phyloP scores from a whole-genome alignment of 306 rosid species.

The Rosa rugosa region DNA sequence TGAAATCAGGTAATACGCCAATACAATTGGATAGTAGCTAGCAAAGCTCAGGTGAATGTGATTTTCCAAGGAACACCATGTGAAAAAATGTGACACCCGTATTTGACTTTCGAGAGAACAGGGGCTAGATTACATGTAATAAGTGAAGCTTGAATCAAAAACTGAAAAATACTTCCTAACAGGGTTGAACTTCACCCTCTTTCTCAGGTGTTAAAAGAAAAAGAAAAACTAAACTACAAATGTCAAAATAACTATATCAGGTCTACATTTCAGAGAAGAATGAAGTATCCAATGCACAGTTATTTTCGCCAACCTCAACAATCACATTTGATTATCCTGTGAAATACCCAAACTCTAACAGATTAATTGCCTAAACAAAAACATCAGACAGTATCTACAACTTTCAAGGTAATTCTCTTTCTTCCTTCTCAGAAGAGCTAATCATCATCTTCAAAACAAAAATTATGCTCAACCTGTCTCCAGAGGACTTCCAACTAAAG shows the following conservation, averaged over 20 bases:
- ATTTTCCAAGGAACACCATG: neutral
- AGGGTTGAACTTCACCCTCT: neutral
- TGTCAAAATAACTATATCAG: neutral
- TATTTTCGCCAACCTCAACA: neutral
- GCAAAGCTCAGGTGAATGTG: neutral
- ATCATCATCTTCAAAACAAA: neutral
- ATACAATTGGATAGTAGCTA: neutral
- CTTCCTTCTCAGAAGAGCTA: neutral
- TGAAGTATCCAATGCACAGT: neutral
- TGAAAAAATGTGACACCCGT: neutral
- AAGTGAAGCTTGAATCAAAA: neutral
- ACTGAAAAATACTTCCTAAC: neutral
- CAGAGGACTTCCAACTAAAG: neutral
- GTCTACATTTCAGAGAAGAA: neutral
- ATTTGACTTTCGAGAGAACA: neutral
- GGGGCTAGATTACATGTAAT: neutral
- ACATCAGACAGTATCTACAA: neutral
- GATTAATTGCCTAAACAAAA: neutral
- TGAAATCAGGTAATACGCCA: neutral
- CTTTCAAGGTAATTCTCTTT: neutral
- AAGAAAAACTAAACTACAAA: neutral
- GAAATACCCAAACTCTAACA: neutral
- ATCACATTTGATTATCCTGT: neutral
- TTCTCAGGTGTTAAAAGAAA: neutral
- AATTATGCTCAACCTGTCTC: neutral